Evolutionary conservation across 345 rosid species (phyloP), one percentile per base, ranked within the genome.

Genomic region (Carallia brachiata): DNA sequence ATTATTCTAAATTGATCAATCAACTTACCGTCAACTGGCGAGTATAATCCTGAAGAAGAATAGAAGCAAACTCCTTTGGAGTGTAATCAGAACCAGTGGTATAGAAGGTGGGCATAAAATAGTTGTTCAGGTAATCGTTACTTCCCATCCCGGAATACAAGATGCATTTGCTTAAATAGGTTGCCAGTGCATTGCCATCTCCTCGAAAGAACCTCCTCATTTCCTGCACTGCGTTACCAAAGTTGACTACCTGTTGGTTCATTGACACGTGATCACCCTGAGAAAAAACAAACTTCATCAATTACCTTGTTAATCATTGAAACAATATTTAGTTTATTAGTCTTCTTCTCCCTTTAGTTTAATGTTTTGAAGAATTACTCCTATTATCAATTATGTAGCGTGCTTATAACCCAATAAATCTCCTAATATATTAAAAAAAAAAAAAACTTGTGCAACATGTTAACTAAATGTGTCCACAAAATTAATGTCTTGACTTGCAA

Each of bases 51-150:
- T 77, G 80, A n/a, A 93, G 85, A 70, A 93, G 94, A 7, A 74
- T 60, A 18, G 85, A 79, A 6, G 98, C 97, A 40, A 36, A 93
- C 54, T 90, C 84, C 62, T 80, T 70, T 27, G 84, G 23, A 23
- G 85, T 88, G 82, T 36, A 93, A 37, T 82, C 75, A 0, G 85
- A 83, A 61, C 87, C 69, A 1, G 94, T 88, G 36, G 91, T 61
- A 74, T 91, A 89, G 83, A 89, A 91, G 39, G 62, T 71, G 2
- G 97, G 82, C 97, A 93, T 91, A 68, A 89, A 93, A 68, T 93
- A 91, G 73, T 93, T 93, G 68, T 91, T 93, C 60, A 93, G 89
- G 59, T 93, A 93, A 67, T 93, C 97, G 68, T 93, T 93, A 65
- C 98, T 93, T 65, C 96, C 98, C 86, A 93, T 63, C 30, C 97